Base-by-base conservation (phyloP, 176 grass and related monocot species). In the Cymbopogon citratus region DNA sequence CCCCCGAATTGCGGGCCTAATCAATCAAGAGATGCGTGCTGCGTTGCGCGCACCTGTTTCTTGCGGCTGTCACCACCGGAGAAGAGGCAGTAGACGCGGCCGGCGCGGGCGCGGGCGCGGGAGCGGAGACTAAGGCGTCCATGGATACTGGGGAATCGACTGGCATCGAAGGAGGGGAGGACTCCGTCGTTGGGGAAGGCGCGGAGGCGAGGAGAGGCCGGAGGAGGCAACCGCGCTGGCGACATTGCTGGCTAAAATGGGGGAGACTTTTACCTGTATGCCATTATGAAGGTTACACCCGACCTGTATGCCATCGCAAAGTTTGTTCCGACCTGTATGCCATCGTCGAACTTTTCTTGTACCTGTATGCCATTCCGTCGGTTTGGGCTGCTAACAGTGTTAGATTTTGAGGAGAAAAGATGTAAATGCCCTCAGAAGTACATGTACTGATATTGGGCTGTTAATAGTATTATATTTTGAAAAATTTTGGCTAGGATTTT, bases 61-160 rank as follows among this genome's bases (percentile, higher is more conserved):
- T 48, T 69, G 69, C 59, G 67, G 36, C 40, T 63, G 12, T 59
- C 56, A 19, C 63, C 71, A 14, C 26, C 77, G 77, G 87, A 80
- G 81, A 75, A 80, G 62, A 89, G 62, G 76, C 81, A 63, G 81
- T 43, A 63, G 13, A 24, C 51, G 81, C 76, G n/a, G 63, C 19
- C 39, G 28, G 31, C 51, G 69, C 79, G 24, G 49, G 23, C 49
- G 69, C 80, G 25, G 51, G 67, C n/a, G 56, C n/a, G 9, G n/a
- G n/a, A 60, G 11, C 12, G 12, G 64, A 9, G 4, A 4, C 13
- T 0, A 13, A 61, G n/a, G 48, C 63, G 39, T 71, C n/a, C n/a
- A 14, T 36, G 11, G 48, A 7, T n/a, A 68, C 44, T 0, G 27
- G 36, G 79, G 63, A 45, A 61, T 3, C 27, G 63, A 24, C 38